Base-by-base conservation (phyloP, 192 early-diverging fungal genomes). In the Coemansia sp. region DNA sequence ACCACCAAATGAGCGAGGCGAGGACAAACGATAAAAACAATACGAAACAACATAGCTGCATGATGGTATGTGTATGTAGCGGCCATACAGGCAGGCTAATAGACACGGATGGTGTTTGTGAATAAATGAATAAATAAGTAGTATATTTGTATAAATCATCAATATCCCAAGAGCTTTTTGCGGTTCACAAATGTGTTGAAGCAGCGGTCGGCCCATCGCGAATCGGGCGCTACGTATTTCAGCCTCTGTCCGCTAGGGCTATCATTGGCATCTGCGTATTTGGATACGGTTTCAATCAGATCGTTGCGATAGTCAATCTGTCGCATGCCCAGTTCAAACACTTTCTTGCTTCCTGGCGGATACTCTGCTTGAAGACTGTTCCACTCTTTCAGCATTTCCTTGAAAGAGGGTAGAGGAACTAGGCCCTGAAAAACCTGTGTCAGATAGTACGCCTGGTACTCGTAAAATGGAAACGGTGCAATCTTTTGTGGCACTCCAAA, bases 401-500 rank as follows among this genome's bases (percentile, higher is more conserved):
- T 41, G 4, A 29, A 25, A 7, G 33, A 18, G 2, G 75, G 79
- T 13, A 80, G 18, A 2, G 14, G 9, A 1, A 64, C 35, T 7
- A 48, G 28, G 8, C 64, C 72, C 14, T 51, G 61, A 44, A 64
- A 72, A 20, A 66, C 49, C 9, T 72, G 68, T 0, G 78, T 75
- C 6, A 80, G 40, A 18, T 71, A 67, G 33, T 60, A 48, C 5
- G 78, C 64, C 64, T 87, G 85, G 7, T 72, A 53, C 66, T 84
- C 81, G 42, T 69, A 78, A 0, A 87, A 42, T 4, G 83, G 83
- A 27, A 87, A 78, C 38, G 86, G 84, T 14, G 65, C 68, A 0
- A 84, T 58, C 11, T 65, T 75, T 33, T 60, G 64, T 6, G 86
- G 86, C 5, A 85, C 23, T 0, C 82, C 83, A 5, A 87, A 35